Percentiles rank a stretch among this genome's conserved stretches.
phyloP scores from a whole-genome alignment of 2,329 filamentous ascomycete genomes.

The Beauveria sp. region DNA sequence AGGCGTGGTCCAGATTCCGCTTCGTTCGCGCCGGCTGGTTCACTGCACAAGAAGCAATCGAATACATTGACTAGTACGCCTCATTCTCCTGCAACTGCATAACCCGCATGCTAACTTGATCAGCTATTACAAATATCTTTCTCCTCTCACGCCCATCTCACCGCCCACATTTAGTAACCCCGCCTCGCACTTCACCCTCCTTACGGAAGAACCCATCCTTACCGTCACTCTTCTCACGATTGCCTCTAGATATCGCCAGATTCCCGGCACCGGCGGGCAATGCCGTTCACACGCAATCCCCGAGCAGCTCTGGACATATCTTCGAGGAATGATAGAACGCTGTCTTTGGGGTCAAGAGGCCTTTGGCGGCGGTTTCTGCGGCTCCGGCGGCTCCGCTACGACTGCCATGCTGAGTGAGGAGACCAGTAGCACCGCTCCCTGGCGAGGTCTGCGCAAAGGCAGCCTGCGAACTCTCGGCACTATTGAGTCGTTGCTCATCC shows the following conservation, averaged over 20 bases:
- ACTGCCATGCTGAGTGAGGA: slow-evolving; percentile 42
- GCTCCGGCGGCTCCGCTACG: slow-evolving; percentile 43
- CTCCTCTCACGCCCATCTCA: slow-evolving; percentile 87
- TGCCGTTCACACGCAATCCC: slow-evolving; percentile 88
- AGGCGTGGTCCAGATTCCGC: slow-evolving; percentile 83
- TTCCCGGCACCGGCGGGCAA: slow-evolving; percentile 70
- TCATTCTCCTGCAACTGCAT: not conserved
- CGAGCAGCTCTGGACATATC: slow-evolving; percentile 89
- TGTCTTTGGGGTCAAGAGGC: slow-evolving; percentile 95
- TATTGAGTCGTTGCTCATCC: slow-evolving; percentile 85
- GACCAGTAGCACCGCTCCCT: slow-evolving; percentile 60
- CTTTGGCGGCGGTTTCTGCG: slow-evolving; percentile 81
- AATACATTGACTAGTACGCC: slow-evolving; percentile 82
- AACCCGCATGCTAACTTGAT: not conserved
- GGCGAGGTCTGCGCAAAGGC: slow-evolving; percentile 64
- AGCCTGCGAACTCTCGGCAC: slow-evolving; percentile 86
- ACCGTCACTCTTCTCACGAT: slow-evolving; percentile 88
- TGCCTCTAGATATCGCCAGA: slow-evolving; percentile 75
- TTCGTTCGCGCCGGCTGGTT: slow-evolving; percentile 98
- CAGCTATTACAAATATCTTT: slow-evolving; percentile 85
- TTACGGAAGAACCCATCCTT: slow-evolving; percentile 88
- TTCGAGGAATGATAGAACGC: slow-evolving; percentile 90
- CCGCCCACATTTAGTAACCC: slow-evolving; percentile 83
- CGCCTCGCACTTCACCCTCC: slow-evolving; percentile 68
- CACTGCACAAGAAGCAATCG: slow-evolving; percentile 84